phyloP scores from a whole-genome alignment of 2,329 filamentous ascomycete species.

The Alternaria sp. region DNA sequence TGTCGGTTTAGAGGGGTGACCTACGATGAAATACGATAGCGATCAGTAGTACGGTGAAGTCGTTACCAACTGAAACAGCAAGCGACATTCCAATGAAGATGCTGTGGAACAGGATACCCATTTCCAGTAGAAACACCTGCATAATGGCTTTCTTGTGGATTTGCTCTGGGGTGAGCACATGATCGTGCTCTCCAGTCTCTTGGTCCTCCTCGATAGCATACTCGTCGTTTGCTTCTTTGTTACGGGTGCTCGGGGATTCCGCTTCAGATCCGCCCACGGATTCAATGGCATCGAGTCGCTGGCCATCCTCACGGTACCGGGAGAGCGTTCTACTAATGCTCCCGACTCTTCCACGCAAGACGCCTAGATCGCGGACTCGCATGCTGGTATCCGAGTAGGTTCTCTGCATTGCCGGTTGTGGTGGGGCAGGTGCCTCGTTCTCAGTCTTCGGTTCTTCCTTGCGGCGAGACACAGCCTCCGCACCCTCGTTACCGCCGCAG shows the following conservation, averaged over 20 bases:
- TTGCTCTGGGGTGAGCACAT: conserved; percentile 27
- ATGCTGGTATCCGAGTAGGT: conserved; percentile 32
- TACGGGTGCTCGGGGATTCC: conserved; percentile 55
- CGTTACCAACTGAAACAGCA: conserved; percentile 59
- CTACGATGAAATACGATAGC: conserved; percentile 65
- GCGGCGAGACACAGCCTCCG: conserved; percentile 27
- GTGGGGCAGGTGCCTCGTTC: conserved; percentile 4
- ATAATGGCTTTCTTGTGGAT: conserved; percentile 38
- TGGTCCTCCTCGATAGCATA: conserved; percentile 32
- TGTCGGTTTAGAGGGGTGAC: neutral
- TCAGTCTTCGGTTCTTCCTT: conserved; percentile 6
- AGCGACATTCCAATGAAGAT: conserved; percentile 68
- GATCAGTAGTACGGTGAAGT: conserved; percentile 64
- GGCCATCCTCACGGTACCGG: conserved; percentile 32
- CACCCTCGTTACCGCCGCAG: conserved; percentile 59
- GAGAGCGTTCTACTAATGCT: conserved; percentile 41
- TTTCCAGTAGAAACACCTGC: conserved; percentile 58
- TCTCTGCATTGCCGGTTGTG: conserved; percentile 14
- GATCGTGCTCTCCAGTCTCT: conserved; percentile 20
- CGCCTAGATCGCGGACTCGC: conserved; percentile 31
- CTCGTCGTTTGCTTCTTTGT: conserved; percentile 28
- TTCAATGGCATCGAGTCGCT: conserved; percentile 49
- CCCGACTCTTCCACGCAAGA: conserved; percentile 28
- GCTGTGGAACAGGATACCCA: conserved; percentile 67
- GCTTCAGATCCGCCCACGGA: conserved; percentile 42